A percentile compares a stretch with the other conserved stretches of the same genome.
These are phyloP conservation scores for Rhynchosporium agropyri DNA, from an alignment of 2,329 filamentous ascomycete species.

Conservation along the genomic window DNA sequence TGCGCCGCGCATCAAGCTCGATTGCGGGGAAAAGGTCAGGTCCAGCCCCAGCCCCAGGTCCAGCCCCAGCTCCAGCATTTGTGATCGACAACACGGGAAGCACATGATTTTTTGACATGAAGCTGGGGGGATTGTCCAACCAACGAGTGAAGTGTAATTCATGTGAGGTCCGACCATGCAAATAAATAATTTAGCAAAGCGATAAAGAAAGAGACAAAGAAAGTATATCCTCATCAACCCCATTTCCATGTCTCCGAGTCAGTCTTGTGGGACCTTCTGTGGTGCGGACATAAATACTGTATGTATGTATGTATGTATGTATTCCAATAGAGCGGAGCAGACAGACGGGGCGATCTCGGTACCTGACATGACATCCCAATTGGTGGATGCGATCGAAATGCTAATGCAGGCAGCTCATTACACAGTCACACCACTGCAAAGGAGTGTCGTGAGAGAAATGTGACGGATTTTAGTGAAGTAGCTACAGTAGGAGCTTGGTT, in stretches of 20 bases:
- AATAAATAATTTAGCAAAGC: too few relatives aligned
- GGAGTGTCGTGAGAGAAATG: slow-evolving; percentile 13
- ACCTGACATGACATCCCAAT: slow-evolving; percentile 9
- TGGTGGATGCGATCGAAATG: slow-evolving; percentile 3
- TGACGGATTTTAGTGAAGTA: background rate
- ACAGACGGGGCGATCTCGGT: background rate
- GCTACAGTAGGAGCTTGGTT: background rate
- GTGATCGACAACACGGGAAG: background rate
- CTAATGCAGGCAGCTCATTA: slow-evolving; percentile 7
- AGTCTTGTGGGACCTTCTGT: background rate
- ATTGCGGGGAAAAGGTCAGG: too few relatives aligned
- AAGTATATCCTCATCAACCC: background rate
- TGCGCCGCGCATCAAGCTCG: background rate
- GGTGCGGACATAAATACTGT: background rate
- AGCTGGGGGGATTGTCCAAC: background rate
- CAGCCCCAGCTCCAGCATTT: background rate
- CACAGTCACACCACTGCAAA: background rate
- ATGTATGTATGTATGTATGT: too few relatives aligned
- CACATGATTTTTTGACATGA: background rate
- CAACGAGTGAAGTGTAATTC: background rate
- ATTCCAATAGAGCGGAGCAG: background rate
- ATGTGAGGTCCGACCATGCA: too few relatives aligned
- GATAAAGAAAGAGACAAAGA: too few relatives aligned
- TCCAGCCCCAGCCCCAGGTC: too few relatives aligned
- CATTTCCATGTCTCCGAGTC: background rate